Base-by-base conservation (phyloP, 176 grass and related monocot species). In the Cenchrus fungigraminus region DNA sequence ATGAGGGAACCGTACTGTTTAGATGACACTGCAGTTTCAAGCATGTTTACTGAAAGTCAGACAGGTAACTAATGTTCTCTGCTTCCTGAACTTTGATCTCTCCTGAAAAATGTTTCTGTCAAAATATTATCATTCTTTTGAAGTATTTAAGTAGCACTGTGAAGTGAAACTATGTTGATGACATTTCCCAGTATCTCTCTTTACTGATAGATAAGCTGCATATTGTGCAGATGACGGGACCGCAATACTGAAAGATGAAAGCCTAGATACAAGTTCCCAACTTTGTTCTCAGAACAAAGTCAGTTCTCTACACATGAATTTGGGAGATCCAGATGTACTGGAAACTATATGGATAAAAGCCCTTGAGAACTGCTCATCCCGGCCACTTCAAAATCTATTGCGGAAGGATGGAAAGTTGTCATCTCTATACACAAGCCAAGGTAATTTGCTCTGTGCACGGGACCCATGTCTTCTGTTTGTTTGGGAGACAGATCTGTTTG, bases 371-470 rank as follows among this genome's bases (percentile, higher is more conserved):
- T 98, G 91, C 63, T 73, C 76, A 68, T 91, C 89, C 58, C 73
- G 70, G 1, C 71, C 90, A 34, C 78, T 95, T 52, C 83, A 95
- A 84, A 79, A 29, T 79, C 61, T 91, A 14, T 84, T 98, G 73
- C 68, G n/a, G 28, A 98, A 90, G 84, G 91, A 93, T 22, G 91
- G 92, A 22, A 98, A 86, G 76, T 70, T 98, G 79, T 93, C 92
- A 74, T 95, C 89, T 44, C 86, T 98, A 22, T 91, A 88, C 81
- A 91, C 79, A 52, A 84, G 74, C 53, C 83, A 98, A 88, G 95
- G 95, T 98, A 88, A 89, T 88, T 88, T 68, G 67, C 45, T 47
- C 28, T 44, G 2, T 71, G 43, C 20, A n/a, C 44, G 71, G 37
- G 80, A 42, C 22, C 37, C 70, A 65, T 89, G 52, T 44, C 37